These are phyloP conservation scores for Wickerhamiella parazyma DNA, from an alignment of 805 yeast species.

Conservation along the genomic window DNA sequence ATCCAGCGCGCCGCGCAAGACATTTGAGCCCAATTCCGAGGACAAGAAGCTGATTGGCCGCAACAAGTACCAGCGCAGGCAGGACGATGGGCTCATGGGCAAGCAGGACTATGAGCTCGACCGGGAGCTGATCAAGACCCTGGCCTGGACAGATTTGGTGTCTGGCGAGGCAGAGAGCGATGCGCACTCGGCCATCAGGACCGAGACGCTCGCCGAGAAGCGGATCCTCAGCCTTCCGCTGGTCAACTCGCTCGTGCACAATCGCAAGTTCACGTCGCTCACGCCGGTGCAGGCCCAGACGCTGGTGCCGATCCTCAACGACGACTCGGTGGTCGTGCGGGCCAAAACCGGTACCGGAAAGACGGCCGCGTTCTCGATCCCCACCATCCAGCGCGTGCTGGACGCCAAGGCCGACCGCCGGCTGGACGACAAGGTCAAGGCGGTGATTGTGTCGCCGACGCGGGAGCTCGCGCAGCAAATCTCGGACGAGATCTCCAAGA, in stretches of 20 bases:
- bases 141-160: conserved; percentile 21
- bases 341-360: conserved; percentile 96
- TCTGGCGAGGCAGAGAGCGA: conserved; percentile 8
- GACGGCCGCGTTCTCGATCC: conserved; percentile 78
- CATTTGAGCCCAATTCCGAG: neutral
- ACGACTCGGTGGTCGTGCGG: conserved; percentile 60
- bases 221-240: conserved; percentile 21
- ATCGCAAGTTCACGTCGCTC: conserved; percentile 23
- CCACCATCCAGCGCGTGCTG: conserved; percentile 48
- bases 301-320: conserved; percentile 56
- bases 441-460: conserved; percentile 75
- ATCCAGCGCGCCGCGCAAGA: neutral
- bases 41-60: conserved; percentile 12
- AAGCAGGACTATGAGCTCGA: conserved; percentile 21
- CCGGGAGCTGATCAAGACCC: conserved; percentile 13
- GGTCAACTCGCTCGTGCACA: conserved; percentile 24
- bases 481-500: conserved; percentile 45
- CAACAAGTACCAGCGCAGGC: conserved; percentile 8
- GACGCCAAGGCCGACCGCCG: conserved; percentile 26
- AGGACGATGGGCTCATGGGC: conserved; percentile 25
- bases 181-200: conserved; percentile 19
- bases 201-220: conserved; percentile 18
- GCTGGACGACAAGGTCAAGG: conserved; percentile 31
- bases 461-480: conserved; percentile 84
- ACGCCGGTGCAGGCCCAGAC: conserved; percentile 30